phyloP scores from a whole-genome alignment of 345 rosid genomes.

The Dipteronia dyeriana region DNA sequence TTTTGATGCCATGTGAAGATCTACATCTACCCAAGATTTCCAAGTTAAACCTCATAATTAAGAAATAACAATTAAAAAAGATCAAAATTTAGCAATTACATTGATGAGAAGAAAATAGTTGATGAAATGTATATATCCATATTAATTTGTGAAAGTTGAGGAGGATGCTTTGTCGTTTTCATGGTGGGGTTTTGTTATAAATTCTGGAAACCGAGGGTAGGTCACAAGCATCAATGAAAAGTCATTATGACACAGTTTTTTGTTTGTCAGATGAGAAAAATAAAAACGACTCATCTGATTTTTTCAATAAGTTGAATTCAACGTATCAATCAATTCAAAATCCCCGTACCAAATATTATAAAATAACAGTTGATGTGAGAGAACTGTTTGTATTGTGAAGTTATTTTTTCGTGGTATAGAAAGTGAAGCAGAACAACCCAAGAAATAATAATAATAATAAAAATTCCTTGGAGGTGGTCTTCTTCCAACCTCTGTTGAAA shows the following conservation, averaged over 20 bases:
- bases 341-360: neutral
- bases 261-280: neutral
- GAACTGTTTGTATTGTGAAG: neutral
- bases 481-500: neutral
- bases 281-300: neutral
- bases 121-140: neutral
- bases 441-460: neutral
- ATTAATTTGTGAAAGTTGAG: no score
- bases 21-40: no score
- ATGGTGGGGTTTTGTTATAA: neutral
- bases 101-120: neutral
- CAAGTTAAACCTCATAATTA: no score
- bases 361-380: neutral
- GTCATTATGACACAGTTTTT: neutral
- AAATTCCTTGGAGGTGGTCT: neutral
- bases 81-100: neutral
- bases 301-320: conserved; percentile 1
- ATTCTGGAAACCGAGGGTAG: neutral
- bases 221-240: neutral
- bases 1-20: no score
- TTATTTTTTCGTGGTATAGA: neutral
- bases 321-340: neutral
- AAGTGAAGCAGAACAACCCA: neutral
- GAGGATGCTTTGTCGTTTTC: neutral
- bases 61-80: no score